Conservation (phyloP, 192 early-diverging fungal species). For the Gryganskiella cystojenkinii region DNA sequence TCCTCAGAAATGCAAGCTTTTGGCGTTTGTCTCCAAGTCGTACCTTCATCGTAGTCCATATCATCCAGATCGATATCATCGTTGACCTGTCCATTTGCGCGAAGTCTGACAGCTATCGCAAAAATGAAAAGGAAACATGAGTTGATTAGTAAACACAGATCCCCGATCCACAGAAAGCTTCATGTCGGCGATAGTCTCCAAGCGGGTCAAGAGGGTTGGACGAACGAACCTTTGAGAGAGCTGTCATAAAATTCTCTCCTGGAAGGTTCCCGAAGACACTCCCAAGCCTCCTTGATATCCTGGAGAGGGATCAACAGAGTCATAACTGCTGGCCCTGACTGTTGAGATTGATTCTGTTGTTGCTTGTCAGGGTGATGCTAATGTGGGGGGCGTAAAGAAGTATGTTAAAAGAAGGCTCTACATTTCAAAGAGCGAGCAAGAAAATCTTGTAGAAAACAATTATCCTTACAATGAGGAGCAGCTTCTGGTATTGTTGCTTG, state of each 20-base stretch:
- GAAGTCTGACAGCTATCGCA: constrained; percentile 34
- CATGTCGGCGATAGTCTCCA: too few species aligned
- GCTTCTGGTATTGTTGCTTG: constrained; percentile 64
- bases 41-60: constrained; percentile 76
- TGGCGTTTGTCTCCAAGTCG: too few species aligned
- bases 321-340: background rate
- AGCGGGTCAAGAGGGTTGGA: too few species aligned
- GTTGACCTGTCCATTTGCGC: constrained; percentile 68
- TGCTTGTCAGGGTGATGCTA: constrained; percentile 72
- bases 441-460: background rate
- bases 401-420: background rate
- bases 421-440: background rate
- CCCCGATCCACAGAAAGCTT: too few species aligned
- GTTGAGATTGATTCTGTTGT: constrained; percentile 9
- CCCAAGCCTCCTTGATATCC: constrained; percentile 66
- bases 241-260: constrained; percentile 63
- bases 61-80: constrained; percentile 85
- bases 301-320: constrained; percentile 29
- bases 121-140: background rate
- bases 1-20: too few species aligned
- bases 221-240: constrained; percentile 53
- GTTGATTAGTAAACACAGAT: too few species aligned
- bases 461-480: constrained; percentile 58
- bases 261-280: constrained; percentile 57
- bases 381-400: background rate